Conservation (phyloP, 2,329 filamentous ascomycete genomes). For the Chrysoporthe deuterocubensis region DNA sequence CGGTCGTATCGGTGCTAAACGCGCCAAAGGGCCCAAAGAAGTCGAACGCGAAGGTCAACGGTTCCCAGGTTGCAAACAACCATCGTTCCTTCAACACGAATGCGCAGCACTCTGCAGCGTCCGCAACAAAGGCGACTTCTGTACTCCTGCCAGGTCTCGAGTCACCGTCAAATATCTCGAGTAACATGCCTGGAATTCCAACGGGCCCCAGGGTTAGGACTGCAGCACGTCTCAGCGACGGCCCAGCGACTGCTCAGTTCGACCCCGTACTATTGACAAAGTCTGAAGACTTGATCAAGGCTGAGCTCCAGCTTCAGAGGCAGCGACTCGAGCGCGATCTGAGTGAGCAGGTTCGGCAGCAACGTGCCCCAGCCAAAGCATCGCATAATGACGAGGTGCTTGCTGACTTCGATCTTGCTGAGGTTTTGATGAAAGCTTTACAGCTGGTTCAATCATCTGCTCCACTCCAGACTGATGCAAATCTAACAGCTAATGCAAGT, state of each 20-base stretch:
- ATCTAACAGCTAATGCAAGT: conserved; percentile 60
- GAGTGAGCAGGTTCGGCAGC: conserved; percentile 76
- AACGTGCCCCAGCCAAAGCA: conserved; percentile 48
- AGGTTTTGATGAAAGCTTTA: conserved; percentile 73
- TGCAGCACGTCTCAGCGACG: conserved; percentile 44
- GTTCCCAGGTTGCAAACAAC: conserved; percentile 35
- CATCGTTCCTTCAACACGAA: conserved; percentile 43
- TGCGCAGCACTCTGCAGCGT: conserved; percentile 38
- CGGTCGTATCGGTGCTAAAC: conserved; percentile 18
- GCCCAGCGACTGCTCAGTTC: conserved; percentile 66
- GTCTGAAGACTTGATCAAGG: conserved; percentile 80
- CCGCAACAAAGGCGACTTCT: conserved; percentile 31
- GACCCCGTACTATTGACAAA: conserved; percentile 85
- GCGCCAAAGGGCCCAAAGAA: conserved; percentile 27
- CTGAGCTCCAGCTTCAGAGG: conserved; percentile 79
- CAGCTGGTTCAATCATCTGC: conserved; percentile 72
- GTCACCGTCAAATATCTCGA: conserved; percentile 19
- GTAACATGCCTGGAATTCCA: conserved; percentile 16
- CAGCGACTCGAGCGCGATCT: conserved; percentile 79
- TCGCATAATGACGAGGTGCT: conserved; percentile 54
- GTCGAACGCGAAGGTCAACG: conserved; percentile 23
- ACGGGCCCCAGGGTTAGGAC: conserved; percentile 34
- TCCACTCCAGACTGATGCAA: conserved; percentile 60
- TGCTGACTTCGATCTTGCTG: conserved; percentile 70
- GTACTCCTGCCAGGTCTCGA: conserved; percentile 30